A percentile compares a stretch with the other conserved stretches of the same genome.
Evolutionary conservation across 78 protist species (phyloP).

Genomic region (Dictyostelium purpureum): DNA sequence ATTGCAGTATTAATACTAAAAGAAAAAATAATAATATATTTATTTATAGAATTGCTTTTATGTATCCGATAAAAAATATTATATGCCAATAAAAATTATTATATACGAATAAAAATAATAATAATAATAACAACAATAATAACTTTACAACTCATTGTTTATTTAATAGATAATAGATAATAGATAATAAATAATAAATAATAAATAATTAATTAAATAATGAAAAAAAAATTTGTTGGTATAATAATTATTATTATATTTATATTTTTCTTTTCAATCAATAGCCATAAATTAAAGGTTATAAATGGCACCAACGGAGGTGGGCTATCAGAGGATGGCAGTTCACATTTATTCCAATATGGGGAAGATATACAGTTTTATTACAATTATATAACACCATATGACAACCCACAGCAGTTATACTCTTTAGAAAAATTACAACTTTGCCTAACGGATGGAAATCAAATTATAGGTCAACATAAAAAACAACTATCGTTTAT

Average conservation of each 20-base stretch:
- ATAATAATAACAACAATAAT: too few relatives aligned
- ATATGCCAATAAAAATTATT: too few relatives aligned
- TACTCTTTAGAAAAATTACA: not conserved
- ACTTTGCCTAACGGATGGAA: not conserved
- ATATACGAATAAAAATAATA: too few relatives aligned
- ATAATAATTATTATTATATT: not conserved
- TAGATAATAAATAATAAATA: not conserved
- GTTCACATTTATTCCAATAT: not conserved
- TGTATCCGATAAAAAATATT: too few relatives aligned
- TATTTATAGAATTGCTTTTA: too few relatives aligned
- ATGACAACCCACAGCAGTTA: not conserved
- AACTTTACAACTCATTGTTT: too few relatives aligned
- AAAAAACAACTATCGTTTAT: not conserved
- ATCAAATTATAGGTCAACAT: not conserved
- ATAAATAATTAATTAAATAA: not conserved
- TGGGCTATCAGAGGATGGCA: not conserved
- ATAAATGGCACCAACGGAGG: slow-evolving; percentile 7
- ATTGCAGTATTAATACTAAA: too few relatives aligned
- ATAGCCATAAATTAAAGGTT: not conserved
- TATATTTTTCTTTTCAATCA: not conserved
- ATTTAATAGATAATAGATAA: too few relatives aligned
- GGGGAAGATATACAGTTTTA: not conserved
- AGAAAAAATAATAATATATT: too few relatives aligned
- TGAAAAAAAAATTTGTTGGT: not conserved
- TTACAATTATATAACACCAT: not conserved